These are phyloP conservation scores for Gentiana straminea DNA, from an alignment of 257 asterid species.

Conservation along the genomic window DNA sequence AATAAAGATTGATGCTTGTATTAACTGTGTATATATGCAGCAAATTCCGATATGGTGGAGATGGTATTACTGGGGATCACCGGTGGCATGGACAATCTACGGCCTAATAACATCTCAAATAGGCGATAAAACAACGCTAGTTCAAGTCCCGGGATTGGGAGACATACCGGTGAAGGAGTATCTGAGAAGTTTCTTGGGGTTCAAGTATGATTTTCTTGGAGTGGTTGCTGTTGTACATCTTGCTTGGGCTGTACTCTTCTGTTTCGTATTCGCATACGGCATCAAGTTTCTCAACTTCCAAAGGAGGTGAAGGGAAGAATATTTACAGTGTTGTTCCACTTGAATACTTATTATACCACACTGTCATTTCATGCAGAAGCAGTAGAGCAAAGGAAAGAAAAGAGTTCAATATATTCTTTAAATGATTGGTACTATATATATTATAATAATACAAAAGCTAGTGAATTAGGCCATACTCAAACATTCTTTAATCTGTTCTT, in stretches of 20 bases:
- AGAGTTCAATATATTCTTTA: too few species aligned
- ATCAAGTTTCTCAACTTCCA: slow-evolving; percentile 44
- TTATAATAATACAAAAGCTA: too few species aligned
- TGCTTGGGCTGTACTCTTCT: slow-evolving; percentile 26
- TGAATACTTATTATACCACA: too few species aligned
- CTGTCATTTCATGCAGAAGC: too few species aligned
- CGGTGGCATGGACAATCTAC: slow-evolving; percentile 38
- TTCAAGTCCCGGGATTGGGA: slow-evolving; percentile 31
- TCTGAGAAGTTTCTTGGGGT: slow-evolving; percentile 25
- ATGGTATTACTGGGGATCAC: slow-evolving; percentile 51
- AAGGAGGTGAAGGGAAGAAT: slow-evolving; percentile 17
- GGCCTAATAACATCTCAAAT: slow-evolving; percentile 32
- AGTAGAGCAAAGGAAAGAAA: too few species aligned
- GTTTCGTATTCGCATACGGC: slow-evolving; percentile 24
- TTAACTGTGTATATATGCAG: slow-evolving; percentile 11
- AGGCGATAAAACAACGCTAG: slow-evolving; percentile 20
- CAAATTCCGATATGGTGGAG: slow-evolving; percentile 52
- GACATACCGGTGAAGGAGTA: slow-evolving; percentile 18
- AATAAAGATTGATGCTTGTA: too few species aligned
- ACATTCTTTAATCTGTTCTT: too few species aligned
- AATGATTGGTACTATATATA: too few species aligned
- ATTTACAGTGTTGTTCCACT: too few species aligned
- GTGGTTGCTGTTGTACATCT: slow-evolving; percentile 31
- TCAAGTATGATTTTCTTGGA: slow-evolving; percentile 29
- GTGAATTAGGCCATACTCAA: too few species aligned